Conservation (phyloP, 257 asterid species). For the Datura wrightii region DNA sequence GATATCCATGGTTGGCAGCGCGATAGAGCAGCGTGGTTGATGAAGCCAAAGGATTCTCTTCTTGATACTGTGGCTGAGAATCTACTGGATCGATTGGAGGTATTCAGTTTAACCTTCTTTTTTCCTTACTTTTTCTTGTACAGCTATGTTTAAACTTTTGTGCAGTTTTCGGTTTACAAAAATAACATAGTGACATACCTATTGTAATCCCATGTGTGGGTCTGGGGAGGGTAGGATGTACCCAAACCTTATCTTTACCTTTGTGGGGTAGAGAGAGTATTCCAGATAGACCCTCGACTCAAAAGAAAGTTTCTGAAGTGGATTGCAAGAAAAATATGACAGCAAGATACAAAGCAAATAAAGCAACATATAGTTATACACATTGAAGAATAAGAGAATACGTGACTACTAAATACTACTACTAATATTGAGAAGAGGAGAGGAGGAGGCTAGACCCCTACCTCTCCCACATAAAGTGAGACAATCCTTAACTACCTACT, state of each 20-base stretch:
- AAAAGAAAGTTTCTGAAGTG: background rate
- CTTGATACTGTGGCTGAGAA: slow-evolving; percentile 87
- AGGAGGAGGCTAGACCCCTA: background rate
- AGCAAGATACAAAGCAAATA: background rate
- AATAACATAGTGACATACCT: background rate
- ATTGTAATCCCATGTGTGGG: background rate
- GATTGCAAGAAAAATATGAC: background rate
- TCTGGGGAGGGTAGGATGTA: background rate
- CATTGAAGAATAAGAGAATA: background rate
- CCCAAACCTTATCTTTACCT: too few relatives aligned
- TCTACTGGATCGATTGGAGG: slow-evolving; percentile 91
- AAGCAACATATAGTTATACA: background rate
- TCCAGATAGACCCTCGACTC: background rate
- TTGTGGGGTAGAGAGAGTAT: background rate
- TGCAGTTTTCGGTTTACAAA: background rate
- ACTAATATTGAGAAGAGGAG: background rate
- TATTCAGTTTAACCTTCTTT: slow-evolving; percentile 29
- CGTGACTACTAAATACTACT: background rate
- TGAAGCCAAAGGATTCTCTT: slow-evolving; percentile 71
- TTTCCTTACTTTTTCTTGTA: background rate
- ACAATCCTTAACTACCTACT: background rate
- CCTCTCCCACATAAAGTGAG: background rate
- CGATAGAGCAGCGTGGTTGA: slow-evolving; percentile 96
- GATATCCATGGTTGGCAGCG: slow-evolving; percentile 52
- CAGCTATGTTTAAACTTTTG: background rate